Evolutionary conservation across 441 rosid genomes (phyloP), one percentile per base, ranked within the genome.

Genomic region (Bruguiera hainesii): DNA sequence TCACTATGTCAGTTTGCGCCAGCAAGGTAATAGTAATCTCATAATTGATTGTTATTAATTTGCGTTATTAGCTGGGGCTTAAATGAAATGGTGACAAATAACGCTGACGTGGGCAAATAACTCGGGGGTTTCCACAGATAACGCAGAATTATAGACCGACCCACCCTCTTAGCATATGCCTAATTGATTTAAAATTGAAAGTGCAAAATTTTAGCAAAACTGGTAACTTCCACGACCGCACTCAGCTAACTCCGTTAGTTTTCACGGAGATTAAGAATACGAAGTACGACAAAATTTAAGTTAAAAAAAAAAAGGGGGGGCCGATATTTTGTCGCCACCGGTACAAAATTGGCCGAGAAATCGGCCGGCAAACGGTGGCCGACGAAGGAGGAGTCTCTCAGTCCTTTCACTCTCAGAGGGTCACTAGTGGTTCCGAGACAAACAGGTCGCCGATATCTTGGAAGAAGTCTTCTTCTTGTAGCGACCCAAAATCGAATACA

Each of bases 381-480:
- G 3, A 42, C 48, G 48, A 42, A 42, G 16, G 48, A 3, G 16
- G 5, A 53, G 16, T 10, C 16, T 15, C 48, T 42, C 18, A 42
- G 5, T 42, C 5, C 48, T 11, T 42, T 42, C 48, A 42, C 18
- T 42, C 5, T 63, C 72, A 65, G 30, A 46, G 67, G 0, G 74
- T 76, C 48, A 66, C 69, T 0, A 75, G 52, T 19, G 86, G 78
- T 25, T 88, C 86, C 0, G 85, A 69, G 66, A 71, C 58, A 29
- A 88, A 76, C 71, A 80, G 75, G 52, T 85, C 89, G 21, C 82
- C 85, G 60, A 87, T 77, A 57, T 87, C 92, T 75, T 77, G 79
- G 58, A 84, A 85, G 37, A 64, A 75, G 31, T 80, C 83, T 28
- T 79, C 78, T 29, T 28, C 63, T 19, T 62, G 85, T 61, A 65